These are phyloP conservation scores for Cystobasidium slooffiae DNA, from an alignment of 1,284 basidiomycete species.

Conservation along the genomic window DNA sequence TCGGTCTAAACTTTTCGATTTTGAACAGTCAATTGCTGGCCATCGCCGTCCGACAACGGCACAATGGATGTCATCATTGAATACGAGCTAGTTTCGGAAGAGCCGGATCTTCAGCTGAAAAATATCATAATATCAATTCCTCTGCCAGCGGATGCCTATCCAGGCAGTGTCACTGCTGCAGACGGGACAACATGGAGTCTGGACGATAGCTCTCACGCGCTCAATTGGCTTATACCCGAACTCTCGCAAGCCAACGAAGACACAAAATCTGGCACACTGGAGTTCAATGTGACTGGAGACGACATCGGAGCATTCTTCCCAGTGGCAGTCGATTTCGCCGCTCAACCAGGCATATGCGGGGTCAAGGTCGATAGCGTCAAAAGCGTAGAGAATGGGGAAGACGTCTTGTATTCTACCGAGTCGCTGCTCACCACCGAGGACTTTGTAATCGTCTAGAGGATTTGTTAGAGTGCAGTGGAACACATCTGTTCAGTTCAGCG, in stretches of 20 bases:
- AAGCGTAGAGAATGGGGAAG: slow-evolving; percentile 66
- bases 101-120: slow-evolving; percentile 67
- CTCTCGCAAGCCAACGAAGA: slow-evolving; percentile 64
- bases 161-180: slow-evolving; percentile 70
- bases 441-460: slow-evolving; percentile 41
- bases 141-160: slow-evolving; percentile 82
- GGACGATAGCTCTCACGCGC: slow-evolving; percentile 73
- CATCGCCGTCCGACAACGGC: slow-evolving; percentile 84
- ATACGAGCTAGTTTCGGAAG: slow-evolving; percentile 89
- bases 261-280: slow-evolving; percentile 75
- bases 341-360: slow-evolving; percentile 53
- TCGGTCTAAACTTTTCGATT: background rate
- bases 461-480: background rate
- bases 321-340: slow-evolving; percentile 79
- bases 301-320: slow-evolving; percentile 90
- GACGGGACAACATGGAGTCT: slow-evolving; percentile 79
- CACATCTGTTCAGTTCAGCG: too few species aligned
- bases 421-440: slow-evolving; percentile 58
- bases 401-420: slow-evolving; percentile 76
- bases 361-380: slow-evolving; percentile 63
- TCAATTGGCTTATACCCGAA: slow-evolving; percentile 78
- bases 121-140: slow-evolving; percentile 90
- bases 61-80: slow-evolving; percentile 93
- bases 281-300: slow-evolving; percentile 84
- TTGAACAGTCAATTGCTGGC: slow-evolving; percentile 88